Base-by-base conservation (phyloP, 1,284 basidiomycete species). In the Lentinus polychrous region DNA sequence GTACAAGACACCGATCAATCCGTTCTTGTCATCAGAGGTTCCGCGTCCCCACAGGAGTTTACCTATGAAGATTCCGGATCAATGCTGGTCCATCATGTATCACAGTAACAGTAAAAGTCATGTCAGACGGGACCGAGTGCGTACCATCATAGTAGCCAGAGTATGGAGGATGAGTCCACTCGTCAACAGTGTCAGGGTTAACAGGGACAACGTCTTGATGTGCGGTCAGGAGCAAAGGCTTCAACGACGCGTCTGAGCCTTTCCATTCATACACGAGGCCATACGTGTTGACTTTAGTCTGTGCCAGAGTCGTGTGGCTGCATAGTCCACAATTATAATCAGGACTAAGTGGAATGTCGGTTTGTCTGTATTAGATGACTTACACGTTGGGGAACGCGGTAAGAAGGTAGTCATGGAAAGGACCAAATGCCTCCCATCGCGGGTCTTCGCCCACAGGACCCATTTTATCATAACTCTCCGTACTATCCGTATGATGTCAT, bases 251-350 rank as follows among this genome's bases (percentile, higher is more conserved):
- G 51, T 83, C 70, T 0, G 72, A 71, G 35, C 86, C 87, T 36
- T 70, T 60, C 76, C 82, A 84, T 10, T 75, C 74, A 56, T 76
- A 86, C 0, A 88, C 68, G 14, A 88, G 62, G 0, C 79, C 86
- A 51, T 81, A 80, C 0, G 78, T 77, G 56, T 83, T 81, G 52
- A 89, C 76, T 52, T 77, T 74, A 1, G 73, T 76, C 45, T 81
- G 59, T 23, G 71, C 63, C 2, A 83, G 67, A 14, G 67, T 67
- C 17, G 73, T 55, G 55, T 84, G 79, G 1, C 79, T 82, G 46
- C 38, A 35, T 8, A 33, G 22, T 14, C 14, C 8, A 33, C 23
- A 3, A 15, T 14, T 8, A 14, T 4, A 7, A 8, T 5, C 27
- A 5, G 2, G 24, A 14, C 15, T 14, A 14, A 14, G 22, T 35